These are phyloP conservation scores for Phialophora verrucosa DNA, from an alignment of 2,329 filamentous ascomycete genomes.

Conservation along the genomic window DNA sequence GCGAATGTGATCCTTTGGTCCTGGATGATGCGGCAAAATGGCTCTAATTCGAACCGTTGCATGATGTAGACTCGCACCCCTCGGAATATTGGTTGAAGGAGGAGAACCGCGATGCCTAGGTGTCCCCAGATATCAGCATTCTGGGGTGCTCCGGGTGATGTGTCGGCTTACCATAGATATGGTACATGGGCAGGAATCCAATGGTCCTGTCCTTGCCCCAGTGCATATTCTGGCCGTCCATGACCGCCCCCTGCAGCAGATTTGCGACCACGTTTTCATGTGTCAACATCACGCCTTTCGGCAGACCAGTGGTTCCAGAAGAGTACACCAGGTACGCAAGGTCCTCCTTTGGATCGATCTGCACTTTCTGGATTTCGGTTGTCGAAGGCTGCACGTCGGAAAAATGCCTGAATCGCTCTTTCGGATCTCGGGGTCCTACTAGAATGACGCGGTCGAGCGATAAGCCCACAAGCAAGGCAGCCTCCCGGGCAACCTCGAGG, in stretches of 20 bases:
- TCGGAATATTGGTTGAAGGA: conserved; percentile 62
- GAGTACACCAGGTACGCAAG: conserved; percentile 85
- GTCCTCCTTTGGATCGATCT: conserved; percentile 71
- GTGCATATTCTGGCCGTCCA: conserved; percentile 62
- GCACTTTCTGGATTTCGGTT: conserved; percentile 65
- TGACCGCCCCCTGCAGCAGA: conserved; percentile 61
- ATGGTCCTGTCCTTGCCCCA: conserved; percentile 70
- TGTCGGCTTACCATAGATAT: conserved; percentile 69
- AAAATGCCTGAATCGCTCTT: conserved; percentile 62
- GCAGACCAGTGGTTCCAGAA: conserved; percentile 85
- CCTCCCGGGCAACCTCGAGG: conserved; percentile 68
- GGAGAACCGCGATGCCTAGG: conserved; percentile 72
- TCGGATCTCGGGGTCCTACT: conserved; percentile 65
- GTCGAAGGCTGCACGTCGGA: conserved; percentile 62
- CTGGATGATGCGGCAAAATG: conserved; percentile 77
- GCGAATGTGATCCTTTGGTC: conserved; percentile 74
- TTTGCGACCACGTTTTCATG: conserved; percentile 85
- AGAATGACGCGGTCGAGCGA: conserved; percentile 74
- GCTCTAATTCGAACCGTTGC: conserved; percentile 79
- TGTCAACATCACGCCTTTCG: conserved; percentile 87
- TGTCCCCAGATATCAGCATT: neutral
- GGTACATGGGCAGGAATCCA: conserved; percentile 84
- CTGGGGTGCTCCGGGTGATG: neutral
- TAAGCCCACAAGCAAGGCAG: conserved; percentile 72
- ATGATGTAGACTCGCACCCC: conserved; percentile 73